Evolutionary conservation across 1,139 yeast species (phyloP).

Genomic region (Lodderomyces beijingensis): DNA sequence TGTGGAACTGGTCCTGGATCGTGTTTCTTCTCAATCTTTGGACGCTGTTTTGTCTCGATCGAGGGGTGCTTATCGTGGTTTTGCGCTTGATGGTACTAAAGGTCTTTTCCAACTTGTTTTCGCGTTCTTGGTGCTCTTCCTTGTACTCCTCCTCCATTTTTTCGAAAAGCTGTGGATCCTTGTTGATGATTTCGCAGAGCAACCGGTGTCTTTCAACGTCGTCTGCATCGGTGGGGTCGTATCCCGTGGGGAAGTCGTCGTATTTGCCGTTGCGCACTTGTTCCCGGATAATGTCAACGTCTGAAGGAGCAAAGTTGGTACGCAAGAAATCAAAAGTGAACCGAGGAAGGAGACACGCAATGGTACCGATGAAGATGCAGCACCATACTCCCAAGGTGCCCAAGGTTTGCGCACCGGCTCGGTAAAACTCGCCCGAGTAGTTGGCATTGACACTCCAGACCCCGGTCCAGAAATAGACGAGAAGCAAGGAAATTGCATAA

Average conservation of each 20-base stretch:
- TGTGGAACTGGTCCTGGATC: conserved; percentile 28
- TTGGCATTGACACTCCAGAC: conserved; percentile 48
- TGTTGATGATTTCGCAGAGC: conserved; percentile 29
- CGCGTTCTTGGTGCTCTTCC: conserved; percentile 13
- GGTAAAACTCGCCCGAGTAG: conserved; percentile 44
- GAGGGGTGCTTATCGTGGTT: conserved; percentile 20
- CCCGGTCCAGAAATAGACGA: conserved; percentile 61
- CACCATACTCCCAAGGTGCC: conserved; percentile 55
- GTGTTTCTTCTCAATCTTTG: conserved; percentile 29
- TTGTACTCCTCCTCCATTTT: conserved; percentile 25
- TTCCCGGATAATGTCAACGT: conserved; percentile 54
- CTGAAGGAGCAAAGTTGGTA: conserved; percentile 46
- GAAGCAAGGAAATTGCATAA: conserved; percentile 44
- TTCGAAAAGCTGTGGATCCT: conserved; percentile 33
- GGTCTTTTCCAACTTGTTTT: conserved; percentile 28
- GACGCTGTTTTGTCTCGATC: conserved; percentile 18
- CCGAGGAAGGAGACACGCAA: conserved; percentile 50
- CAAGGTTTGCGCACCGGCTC: conserved; percentile 51
- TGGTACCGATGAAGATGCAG: conserved; percentile 42
- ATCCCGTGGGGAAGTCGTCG: conserved; percentile 48
- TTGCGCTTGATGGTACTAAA: conserved; percentile 34
- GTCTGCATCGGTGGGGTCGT: conserved; percentile 55
- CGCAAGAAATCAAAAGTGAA: conserved; percentile 45
- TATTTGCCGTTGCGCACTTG: conserved; percentile 42
- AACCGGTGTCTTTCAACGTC: conserved; percentile 43